phyloP scores from a whole-genome alignment of 495 filamentous ascomycete species.

The Aspergillus baeticus region DNA sequence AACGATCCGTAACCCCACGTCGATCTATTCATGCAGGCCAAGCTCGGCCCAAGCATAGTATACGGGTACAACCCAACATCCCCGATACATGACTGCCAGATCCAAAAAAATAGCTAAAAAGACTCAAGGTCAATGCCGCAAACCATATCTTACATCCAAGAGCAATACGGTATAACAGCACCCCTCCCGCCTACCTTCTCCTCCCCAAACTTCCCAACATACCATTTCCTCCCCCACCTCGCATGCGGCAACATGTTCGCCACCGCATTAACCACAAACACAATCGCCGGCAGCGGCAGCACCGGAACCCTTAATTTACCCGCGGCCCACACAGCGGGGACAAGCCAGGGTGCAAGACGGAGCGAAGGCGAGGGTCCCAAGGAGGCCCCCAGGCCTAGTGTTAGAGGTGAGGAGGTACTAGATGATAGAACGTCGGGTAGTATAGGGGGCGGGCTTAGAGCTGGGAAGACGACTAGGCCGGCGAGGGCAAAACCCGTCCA shows the following conservation, averaged over 20 bases:
- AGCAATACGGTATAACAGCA: slow-evolving; percentile 77
- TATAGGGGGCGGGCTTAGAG: not conserved
- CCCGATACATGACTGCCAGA: no score
- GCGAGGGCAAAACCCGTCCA: slow-evolving; percentile 85
- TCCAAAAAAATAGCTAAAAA: no score
- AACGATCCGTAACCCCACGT: not conserved
- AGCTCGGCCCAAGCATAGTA: no score
- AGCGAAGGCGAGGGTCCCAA: slow-evolving; percentile 10
- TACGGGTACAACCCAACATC: no score
- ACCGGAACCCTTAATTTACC: slow-evolving; percentile 24
- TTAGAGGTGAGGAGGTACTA: not conserved
- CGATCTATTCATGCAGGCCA: no score
- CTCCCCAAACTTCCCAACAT: slow-evolving; percentile 80
- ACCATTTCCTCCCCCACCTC: slow-evolving; percentile 81
- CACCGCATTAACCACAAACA: slow-evolving; percentile 84
- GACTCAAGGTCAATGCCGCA: no score
- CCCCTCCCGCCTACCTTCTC: slow-evolving; percentile 71
- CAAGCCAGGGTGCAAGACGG: slow-evolving; percentile 48
- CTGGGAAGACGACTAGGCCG: slow-evolving; percentile 33
- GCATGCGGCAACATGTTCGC: slow-evolving; percentile 89
- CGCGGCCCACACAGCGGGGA: slow-evolving; percentile 50
- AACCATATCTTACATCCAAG: slow-evolving; percentile 29
- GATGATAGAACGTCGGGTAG: not conserved
- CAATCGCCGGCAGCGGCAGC: slow-evolving; percentile 63
- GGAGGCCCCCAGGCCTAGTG: not conserved